Evolutionary conservation across 805 yeast species (phyloP), one percentile per base, ranked within the genome.

Genomic region (Pichia exigua): DNA sequence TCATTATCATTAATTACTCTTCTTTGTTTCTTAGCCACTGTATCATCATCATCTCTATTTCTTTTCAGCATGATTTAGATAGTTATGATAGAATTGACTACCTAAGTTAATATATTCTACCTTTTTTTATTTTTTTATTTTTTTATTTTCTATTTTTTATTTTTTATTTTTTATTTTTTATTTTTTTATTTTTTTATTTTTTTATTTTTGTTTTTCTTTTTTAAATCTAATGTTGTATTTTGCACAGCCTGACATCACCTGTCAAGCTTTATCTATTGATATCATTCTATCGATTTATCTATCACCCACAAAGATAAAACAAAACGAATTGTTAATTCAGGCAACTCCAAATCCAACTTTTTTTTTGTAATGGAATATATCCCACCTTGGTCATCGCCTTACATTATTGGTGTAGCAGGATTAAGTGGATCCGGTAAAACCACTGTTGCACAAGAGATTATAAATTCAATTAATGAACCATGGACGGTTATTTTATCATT

Each of bases 401-500:
- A 86, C 59, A 79, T 87, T 47, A 87, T 87, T 57, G 95, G 95
- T n/a, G 77, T 87, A 20, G 95, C 95, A 0, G 95, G 96, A 1
- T 76, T 81, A 26, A 80, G 87, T 17, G 95, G 98, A 2, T 87
- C 96, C 0, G 99, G 99, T 1, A 92, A 92, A 64, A 92, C 98
- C 0, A 85, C 95, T 38, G 88, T 94, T 20, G 94, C 97, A 0
- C 82, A 89, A 40, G 78, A 79, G 56, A 84, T 94, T 59, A 87
- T 91, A 48, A 79, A 84, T 50, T 82, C 83, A 55, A 69, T 79
- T 54, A 83, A 88, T 68, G 88, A 88, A 50, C 98, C 98, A 1
- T 91, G 98, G 97, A 88, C 97, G 0, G 92, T 94, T 13, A 72
- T 94, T 51, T 64, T 92, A 21, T 86, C 97, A 1, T 75, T 90